Conservation (phyloP, 2,329 filamentous ascomycete genomes). For the Acephala macrosclerotiorum region DNA sequence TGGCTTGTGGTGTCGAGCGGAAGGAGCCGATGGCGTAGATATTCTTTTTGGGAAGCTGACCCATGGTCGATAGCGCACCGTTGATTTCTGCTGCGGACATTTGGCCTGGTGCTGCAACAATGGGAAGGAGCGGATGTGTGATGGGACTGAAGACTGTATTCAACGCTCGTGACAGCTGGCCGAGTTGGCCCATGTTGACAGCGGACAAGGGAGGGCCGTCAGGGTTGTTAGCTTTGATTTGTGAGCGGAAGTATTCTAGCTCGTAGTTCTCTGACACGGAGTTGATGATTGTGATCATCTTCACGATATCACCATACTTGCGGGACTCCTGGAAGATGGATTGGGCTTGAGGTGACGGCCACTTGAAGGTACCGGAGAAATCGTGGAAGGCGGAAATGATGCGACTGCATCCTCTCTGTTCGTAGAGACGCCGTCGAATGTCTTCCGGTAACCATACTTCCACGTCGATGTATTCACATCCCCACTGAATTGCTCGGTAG, state of each 20-base stretch:
- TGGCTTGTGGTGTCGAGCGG: constrained; percentile 74
- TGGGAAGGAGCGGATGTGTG: constrained; percentile 82
- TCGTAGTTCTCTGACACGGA: constrained; percentile 89
- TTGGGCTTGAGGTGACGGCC: constrained; percentile 77
- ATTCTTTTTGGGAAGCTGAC: constrained; percentile 79
- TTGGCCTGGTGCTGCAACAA: constrained; percentile 86
- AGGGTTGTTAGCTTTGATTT: constrained; percentile 73
- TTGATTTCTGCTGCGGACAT: constrained; percentile 89
- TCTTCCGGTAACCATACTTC: constrained; percentile 85
- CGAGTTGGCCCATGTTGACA: constrained; percentile 87
- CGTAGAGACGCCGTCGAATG: constrained; percentile 72
- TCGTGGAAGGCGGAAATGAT: constrained; percentile 95
- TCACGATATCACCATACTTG: constrained; percentile 83
- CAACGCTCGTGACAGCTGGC: constrained; percentile 82
- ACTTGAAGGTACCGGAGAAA: constrained; percentile 84
- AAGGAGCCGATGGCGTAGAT: constrained; percentile 83
- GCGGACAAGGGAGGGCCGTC: constrained; percentile 78
- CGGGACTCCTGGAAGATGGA: constrained; percentile 75
- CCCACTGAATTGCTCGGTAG: constrained; percentile 86
- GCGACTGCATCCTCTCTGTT: constrained; percentile 77
- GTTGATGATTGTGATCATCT: constrained; percentile 87
- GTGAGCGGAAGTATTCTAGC: constrained; percentile 85
- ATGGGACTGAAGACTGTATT: constrained; percentile 90
- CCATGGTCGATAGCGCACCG: constrained; percentile 77
- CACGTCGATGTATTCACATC: constrained; percentile 88